Base-by-base conservation (phyloP, 2,329 filamentous ascomycete genomes). In the Ceratocystiopsis sp. region DNA sequence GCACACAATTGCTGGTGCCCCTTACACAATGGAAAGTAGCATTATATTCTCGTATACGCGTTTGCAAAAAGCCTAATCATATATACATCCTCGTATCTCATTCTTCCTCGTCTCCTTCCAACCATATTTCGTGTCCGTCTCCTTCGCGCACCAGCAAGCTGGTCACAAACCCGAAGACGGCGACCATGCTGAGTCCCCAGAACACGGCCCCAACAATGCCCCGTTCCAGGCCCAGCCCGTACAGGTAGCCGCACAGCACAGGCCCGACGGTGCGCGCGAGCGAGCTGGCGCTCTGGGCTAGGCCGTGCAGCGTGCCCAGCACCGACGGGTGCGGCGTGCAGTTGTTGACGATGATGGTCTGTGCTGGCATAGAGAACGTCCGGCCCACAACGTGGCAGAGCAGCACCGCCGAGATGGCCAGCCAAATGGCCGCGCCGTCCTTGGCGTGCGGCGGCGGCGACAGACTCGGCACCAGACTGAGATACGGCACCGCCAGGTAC, bases 351-450 rank as follows among this genome's bases (percentile, higher is more conserved):
- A 77, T 56, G 44, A 77, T 74, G 34, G 73, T 72, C 53, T 67
- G 71, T 4, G 69, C 69, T 1, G 72, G 72, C 10, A 73, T 58
- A 0, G 69, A 69, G 52, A 87, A 84, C 0, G 83, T 89, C 25
- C 82, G 68, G 0, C 78, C 81, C 4, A 78, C 65, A 15, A 85
- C 81, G 54, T 87, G 82, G 10, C 85, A 56, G 15, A 74, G 18
- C 2, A 86, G 62, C 2, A 84, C 72, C 4, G 65, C 58, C 0
- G 69, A 67, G 16, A 86, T 77, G 2, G 74, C 70, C 0, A 70
- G 51, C 82, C 81, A 86, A 34, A 85, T 64, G 36, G 62, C 59
- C 10, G 65, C 41, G 0, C 77, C 76, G 2, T 67, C 66, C 40
- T 72, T 72, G 35, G 61, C 55, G 8, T 63, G 64, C 1, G 75